Evolutionary conservation across 495 filamentous ascomycete species (phyloP).

Genomic region (Aspergillus incahuasiensis): DNA sequence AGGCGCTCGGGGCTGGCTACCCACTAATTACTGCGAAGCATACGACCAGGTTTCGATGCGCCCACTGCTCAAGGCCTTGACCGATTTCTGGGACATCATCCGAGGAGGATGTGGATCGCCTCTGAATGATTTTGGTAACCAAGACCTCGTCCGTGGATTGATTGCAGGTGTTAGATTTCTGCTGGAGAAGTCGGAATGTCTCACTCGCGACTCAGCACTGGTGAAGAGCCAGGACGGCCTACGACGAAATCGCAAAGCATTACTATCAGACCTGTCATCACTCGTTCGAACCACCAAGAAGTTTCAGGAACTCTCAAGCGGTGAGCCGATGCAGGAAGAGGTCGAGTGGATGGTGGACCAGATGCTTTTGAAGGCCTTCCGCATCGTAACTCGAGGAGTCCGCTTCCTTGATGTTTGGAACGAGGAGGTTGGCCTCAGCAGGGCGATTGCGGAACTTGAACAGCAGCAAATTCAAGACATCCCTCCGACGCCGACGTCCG

Average conservation of each 20-base stretch:
- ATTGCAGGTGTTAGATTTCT: conserved; percentile 90
- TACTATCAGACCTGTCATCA: conserved; percentile 83
- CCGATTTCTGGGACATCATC: conserved; percentile 90
- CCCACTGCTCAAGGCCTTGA: conserved; percentile 76
- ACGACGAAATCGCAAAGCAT: conserved; percentile 73
- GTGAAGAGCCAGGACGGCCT: conserved; percentile 73
- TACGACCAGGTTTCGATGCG: conserved; percentile 86
- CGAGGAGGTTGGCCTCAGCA: conserved; percentile 62
- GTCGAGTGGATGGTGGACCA: conserved; percentile 80
- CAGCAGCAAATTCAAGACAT: conserved; percentile 38
- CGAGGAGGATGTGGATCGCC: conserved; percentile 60
- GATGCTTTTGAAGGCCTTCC: conserved; percentile 89
- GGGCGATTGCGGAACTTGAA: conserved; percentile 58
- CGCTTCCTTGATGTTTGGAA: conserved; percentile 89
- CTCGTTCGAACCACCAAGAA: conserved; percentile 83
- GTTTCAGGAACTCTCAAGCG: conserved; percentile 60
- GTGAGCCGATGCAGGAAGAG: conserved; percentile 48
- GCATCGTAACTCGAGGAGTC: conserved; percentile 85
- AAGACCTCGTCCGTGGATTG: conserved; percentile 85
- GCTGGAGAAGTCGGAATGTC: conserved; percentile 83
- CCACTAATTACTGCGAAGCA: conserved; percentile 96
- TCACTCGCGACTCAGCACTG: conserved; percentile 72
- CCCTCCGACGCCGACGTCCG: conserved; percentile 70
- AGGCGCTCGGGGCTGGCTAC: conserved; percentile 90
- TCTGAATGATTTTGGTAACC: conserved; percentile 72